Evolutionary conservation across 805 yeast genomes (phyloP).

Genomic region (Starmerella lactis-condensi): DNA sequence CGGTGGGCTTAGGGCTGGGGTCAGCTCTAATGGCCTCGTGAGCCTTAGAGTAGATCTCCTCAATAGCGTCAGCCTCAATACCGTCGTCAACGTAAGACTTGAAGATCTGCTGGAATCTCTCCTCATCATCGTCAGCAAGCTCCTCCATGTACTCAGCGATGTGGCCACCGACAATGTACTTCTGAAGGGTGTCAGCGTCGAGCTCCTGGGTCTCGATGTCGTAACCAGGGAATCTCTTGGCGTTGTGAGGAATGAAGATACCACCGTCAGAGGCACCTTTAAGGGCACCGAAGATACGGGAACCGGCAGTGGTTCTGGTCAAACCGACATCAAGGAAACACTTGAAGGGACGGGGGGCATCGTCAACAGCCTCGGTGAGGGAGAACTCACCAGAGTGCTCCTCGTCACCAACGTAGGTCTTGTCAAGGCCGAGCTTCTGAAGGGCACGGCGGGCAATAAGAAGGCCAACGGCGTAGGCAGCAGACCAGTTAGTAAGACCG

Average conservation of each 20-base stretch:
- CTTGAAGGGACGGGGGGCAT: constrained; percentile 99
- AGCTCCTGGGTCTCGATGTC: constrained; percentile 96
- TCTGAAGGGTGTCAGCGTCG: constrained; percentile 92
- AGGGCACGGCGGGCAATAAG: constrained; percentile 98
- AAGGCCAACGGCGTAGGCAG: constrained; percentile 98
- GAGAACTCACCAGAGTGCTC: constrained; percentile 99
- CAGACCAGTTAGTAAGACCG: constrained; percentile 99
- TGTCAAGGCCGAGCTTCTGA: constrained; percentile 93
- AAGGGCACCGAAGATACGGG: constrained; percentile 96
- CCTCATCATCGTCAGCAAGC: constrained; percentile 99
- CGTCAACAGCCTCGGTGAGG: constrained; percentile 98
- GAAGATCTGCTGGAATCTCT: constrained; percentile 92
- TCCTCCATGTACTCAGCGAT: constrained; percentile 99
- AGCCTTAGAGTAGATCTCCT: constrained; percentile 88
- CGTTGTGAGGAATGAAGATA: constrained; percentile 95
- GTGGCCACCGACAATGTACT: constrained; percentile 99
- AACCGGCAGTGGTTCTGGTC: constrained; percentile 99
- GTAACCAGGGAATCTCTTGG: constrained; percentile 99
- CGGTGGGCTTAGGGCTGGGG: constrained; percentile 78
- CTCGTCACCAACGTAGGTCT: constrained; percentile 96
- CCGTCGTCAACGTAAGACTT: constrained; percentile 91
- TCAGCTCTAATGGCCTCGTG: constrained; percentile 92
- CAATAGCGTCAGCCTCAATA: constrained; percentile 89
- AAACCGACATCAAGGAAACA: constrained; percentile 98
- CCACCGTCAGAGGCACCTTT: constrained; percentile 99